phyloP scores from a whole-genome alignment of 495 filamentous ascomycete species.

The Aspergillus funiculosus region DNA sequence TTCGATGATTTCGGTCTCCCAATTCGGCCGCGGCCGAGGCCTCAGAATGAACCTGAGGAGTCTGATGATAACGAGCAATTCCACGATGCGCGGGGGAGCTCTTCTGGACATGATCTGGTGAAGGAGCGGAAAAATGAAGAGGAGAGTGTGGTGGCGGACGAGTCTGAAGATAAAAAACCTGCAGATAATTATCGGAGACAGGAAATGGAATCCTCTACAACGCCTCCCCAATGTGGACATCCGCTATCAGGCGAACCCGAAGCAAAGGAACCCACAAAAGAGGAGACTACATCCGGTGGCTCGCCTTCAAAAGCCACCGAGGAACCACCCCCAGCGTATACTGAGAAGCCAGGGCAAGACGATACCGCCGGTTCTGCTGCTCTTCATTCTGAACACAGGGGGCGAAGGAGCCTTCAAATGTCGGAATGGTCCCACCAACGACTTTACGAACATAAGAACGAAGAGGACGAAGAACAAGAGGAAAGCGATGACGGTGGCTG shows the following conservation, averaged over 20 bases:
- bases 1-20: conserved; percentile 47
- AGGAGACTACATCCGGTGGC: conserved; percentile 1
- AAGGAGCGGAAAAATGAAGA: conserved; percentile 3
- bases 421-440: conserved; percentile 94
- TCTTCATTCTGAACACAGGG: conserved; percentile 18
- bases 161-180: neutral
- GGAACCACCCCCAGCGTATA: conserved; percentile 19
- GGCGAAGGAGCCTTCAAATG: conserved; percentile 27
- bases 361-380: conserved; percentile 5
- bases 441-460: conserved; percentile 50
- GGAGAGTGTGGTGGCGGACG: conserved; percentile 4
- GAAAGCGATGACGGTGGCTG: conserved; percentile 60
- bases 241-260: neutral
- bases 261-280: neutral
- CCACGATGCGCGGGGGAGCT: conserved; percentile 22
- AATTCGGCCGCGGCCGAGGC: conserved; percentile 29
- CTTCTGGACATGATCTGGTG: neutral
- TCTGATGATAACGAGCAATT: conserved; percentile 19
- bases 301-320: conserved; percentile 1
- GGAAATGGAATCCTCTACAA: neutral
- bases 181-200: neutral
- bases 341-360: conserved; percentile 15
- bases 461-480: conserved; percentile 36
- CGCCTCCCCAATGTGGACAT: neutral
- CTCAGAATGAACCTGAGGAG: conserved; percentile 14